Conservation (phyloP, 768 basidiomycete species). For the Podaxis rugospora region DNA sequence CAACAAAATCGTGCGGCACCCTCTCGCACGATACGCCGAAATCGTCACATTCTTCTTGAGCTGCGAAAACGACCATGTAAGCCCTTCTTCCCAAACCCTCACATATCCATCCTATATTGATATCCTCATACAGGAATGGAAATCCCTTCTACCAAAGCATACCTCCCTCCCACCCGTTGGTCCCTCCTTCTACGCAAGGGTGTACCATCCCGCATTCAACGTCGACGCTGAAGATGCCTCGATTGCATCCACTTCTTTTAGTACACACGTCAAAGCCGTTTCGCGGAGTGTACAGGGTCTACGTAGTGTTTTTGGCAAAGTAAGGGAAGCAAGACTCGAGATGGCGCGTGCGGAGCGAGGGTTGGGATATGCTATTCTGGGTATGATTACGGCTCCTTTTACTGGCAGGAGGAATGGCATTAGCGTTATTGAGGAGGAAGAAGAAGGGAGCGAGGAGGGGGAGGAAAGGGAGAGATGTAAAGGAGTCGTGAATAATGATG, state of each 20-base stretch:
- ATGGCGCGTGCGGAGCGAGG: constrained; percentile 76
- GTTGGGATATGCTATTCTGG: constrained; percentile 68
- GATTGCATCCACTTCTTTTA: constrained; percentile 57
- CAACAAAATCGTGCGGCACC: constrained; percentile 64
- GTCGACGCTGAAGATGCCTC: constrained; percentile 69
- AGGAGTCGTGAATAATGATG: constrained; percentile 63
- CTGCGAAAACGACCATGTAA: constrained; percentile 70
- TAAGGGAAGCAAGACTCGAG: constrained; percentile 67
- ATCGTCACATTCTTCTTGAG: constrained; percentile 76
- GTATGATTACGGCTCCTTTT: constrained; percentile 62
- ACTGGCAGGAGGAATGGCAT: constrained; percentile 19
- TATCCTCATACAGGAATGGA: constrained; percentile 57
- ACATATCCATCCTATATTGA: neutral
- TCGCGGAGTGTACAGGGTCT: constrained; percentile 67
- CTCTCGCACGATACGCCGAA: constrained; percentile 74
- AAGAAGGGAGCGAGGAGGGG: constrained; percentile 31
- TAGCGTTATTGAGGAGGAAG: constrained; percentile 37
- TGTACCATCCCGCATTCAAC: constrained; percentile 85
- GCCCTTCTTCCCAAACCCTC: constrained; percentile 20
- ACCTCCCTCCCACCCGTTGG: constrained; percentile 63
- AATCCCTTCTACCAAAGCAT: constrained; percentile 54
- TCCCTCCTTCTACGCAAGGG: constrained; percentile 69
- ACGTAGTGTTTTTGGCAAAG: constrained; percentile 54
- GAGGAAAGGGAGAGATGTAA: constrained; percentile 8
- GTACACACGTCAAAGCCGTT: constrained; percentile 58